These are phyloP conservation scores for Hymenoscyphus linearis DNA, from an alignment of 2,329 filamentous ascomycete species.

Conservation along the genomic window DNA sequence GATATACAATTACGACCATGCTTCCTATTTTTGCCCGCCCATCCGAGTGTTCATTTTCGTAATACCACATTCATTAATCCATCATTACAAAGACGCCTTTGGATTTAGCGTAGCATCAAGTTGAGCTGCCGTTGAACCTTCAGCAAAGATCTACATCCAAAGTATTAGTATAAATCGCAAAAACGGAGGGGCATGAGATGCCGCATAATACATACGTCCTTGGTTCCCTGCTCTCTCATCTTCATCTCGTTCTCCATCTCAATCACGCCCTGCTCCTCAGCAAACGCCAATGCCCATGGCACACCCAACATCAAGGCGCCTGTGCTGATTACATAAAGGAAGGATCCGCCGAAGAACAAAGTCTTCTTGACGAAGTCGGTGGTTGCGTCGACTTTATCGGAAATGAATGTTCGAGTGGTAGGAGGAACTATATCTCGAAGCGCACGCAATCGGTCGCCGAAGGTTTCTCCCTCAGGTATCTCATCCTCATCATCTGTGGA, in stretches of 20 bases:
- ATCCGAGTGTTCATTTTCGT: slow-evolving; percentile 7
- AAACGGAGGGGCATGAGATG: neutral
- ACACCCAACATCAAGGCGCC: slow-evolving; percentile 85
- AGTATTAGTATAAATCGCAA: slow-evolving; percentile 10
- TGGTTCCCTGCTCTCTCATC: slow-evolving; percentile 80
- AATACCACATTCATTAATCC: slow-evolving; percentile 7
- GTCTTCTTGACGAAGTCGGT: slow-evolving; percentile 54
- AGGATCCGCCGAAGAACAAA: slow-evolving; percentile 72
- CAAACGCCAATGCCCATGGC: slow-evolving; percentile 86
- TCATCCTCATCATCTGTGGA: slow-evolving; percentile 74
- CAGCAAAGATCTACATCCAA: slow-evolving; percentile 23
- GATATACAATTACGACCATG: slow-evolving; percentile 23
- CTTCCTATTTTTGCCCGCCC: slow-evolving; percentile 1
- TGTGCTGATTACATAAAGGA: slow-evolving; percentile 86
- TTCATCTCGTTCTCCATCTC: slow-evolving; percentile 98
- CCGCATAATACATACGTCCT: slow-evolving; percentile 51
- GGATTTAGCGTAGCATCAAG: slow-evolving; percentile 27
- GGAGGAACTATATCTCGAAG: slow-evolving; percentile 73
- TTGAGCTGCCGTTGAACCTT: slow-evolving; percentile 19
- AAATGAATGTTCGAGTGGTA: slow-evolving; percentile 63
- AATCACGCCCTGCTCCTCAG: slow-evolving; percentile 92
- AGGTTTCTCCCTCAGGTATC: slow-evolving; percentile 46
- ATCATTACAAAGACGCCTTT: slow-evolving; percentile 30
- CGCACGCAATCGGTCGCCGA: slow-evolving; percentile 66
- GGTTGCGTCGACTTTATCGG: slow-evolving; percentile 51